Base-by-base conservation (phyloP, 495 filamentous ascomycete species). In the Aeminium ludgeri region DNA sequence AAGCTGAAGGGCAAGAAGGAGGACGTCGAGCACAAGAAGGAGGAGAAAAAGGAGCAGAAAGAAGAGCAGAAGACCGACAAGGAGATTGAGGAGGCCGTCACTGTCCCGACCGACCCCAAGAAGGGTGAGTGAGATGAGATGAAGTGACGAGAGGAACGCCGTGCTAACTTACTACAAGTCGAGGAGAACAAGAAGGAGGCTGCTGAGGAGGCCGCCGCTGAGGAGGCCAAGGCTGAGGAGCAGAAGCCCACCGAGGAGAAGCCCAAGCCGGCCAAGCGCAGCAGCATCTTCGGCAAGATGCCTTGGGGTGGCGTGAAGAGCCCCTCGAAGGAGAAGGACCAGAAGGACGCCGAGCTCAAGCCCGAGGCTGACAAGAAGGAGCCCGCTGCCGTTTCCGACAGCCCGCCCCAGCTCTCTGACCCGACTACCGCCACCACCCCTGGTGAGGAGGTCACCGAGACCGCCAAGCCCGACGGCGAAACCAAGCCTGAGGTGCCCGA, bases 1-100 rank as follows among this genome's bases (percentile, higher is more conserved):
- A 63, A 57, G 43, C 65, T 86, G 34, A 65, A 82, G 2, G 71
- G 74, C 54, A 86, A 84, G 73, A 66, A 67, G 43, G 62, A 63
- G 12, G 69, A 65, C 43, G 57, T 63, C 52, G 55, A 59, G 38
- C 59, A 62, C 45, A 65, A 59, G 43, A 59, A 62, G 50, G 51
- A 67, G 54, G 62, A 61, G 44, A 59, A 57, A 29, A 67, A 71
- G 55, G 58, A 65, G 43, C 55, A 82, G 68, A 59, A 63, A 34
- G 61, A 59, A 11, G 64, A 57, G 41, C 59, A 64, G 52, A 57
- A 63, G 42, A 58, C 61, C 36, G 63, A 55, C 38, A 58, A 60
- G 48, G 37, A 43, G 27, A 31, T 23, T 10, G 49, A 52, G 32
- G 51, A 53, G 35, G 45, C 45, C 40, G 48, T 32, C 27, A 28